Evolutionary conservation across 768 basidiomycete species (phyloP), one percentile per base, ranked within the genome.

Genomic region (Clitopilus hobsonii): DNA sequence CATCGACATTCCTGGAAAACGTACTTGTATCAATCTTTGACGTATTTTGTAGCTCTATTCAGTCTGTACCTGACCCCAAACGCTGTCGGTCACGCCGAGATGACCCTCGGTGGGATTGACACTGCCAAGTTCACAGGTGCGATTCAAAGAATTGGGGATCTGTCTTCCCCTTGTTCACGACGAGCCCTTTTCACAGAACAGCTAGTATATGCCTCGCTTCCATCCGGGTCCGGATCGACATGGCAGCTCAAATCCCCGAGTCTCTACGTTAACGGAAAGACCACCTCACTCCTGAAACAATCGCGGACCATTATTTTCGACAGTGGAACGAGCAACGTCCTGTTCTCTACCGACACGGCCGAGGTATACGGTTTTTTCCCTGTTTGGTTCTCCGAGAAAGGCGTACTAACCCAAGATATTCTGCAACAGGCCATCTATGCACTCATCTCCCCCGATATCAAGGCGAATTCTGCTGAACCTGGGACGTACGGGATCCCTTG

Each of bases 401-500:
- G 26, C 59, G 52, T 23, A 62, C 53, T 45, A 25, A 27, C 28
- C 49, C 38, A 58, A 10, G 38, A 38, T 52, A 29, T 26, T 56
- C 52, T 30, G 51, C 27, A 11, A 32, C 60, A 83, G 77, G 80
- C 79, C 7, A 79, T 84, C 53, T 80, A 83, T 61, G 74, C 81
- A 24, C 71, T 80, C 58, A 83, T 84, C 53, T 83, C 82, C n/a
- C 74, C 80, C 27, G 67, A 79, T 58, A 83, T 85, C 65, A 66
- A 77, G 58, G 75, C 82, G 13, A 78, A 78, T 62, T 56, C 69
- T 6, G 73, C 69, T n/a, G 78, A 80, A 60, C 73, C 79, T 32
- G 81, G 82, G 18, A 77, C 81, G 3, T 83, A 79, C 65, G 82
- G 81, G 41, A 78, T 81, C 57, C 68, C 81, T 5, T 84, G 82